Evolutionary conservation across 1,139 yeast species (phyloP), one percentile per base, ranked within the genome.

Genomic region (Yamadazyma epiphylla): DNA sequence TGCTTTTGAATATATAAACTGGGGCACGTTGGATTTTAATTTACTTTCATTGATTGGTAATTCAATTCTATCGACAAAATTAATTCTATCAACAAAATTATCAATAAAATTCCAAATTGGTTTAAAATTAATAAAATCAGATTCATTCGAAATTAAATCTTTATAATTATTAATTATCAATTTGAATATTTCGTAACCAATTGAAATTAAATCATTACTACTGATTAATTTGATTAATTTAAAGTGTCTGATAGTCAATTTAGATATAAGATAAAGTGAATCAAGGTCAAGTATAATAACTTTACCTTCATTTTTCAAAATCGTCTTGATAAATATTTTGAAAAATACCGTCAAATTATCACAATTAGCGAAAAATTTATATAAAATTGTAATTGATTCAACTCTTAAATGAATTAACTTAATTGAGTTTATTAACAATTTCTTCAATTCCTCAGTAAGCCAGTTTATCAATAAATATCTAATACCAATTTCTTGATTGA

Each of bases 281-380:
- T 69, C 74, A 46, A 65, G 43, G 39, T 67, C 68, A 29, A 55
- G 54, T 9, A 67, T 64, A 15, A 67, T 56, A 31, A 67, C 55
- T 21, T 64, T 65, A 8, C 66, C 63, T 30, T 67, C 72, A 44
- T 70, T 69, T 28, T 51, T 57, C 32, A 69, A 49, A 4, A 68
- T 45, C 13, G 51, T 53, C 25, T 57, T 60, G 11, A 71, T 43
- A n/a, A 73, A 42, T 0, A 51, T 60, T 28, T 58, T 54, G 45
- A 72, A 63, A 37, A 73, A 70, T 2, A 61, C 67, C 0, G 74
- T 57, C 15, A 69, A 42, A 29, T 62, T 58, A 35, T 60, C 62
- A 33, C 65, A 54, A 27, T 46, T 30, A 3, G 58, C 39, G 44
- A 60, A 63, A 29, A 65, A 44, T 26, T 56, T 39, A 50, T 64